phyloP scores from a whole-genome alignment of 768 basidiomycete species.

The Amanita phalloides region DNA sequence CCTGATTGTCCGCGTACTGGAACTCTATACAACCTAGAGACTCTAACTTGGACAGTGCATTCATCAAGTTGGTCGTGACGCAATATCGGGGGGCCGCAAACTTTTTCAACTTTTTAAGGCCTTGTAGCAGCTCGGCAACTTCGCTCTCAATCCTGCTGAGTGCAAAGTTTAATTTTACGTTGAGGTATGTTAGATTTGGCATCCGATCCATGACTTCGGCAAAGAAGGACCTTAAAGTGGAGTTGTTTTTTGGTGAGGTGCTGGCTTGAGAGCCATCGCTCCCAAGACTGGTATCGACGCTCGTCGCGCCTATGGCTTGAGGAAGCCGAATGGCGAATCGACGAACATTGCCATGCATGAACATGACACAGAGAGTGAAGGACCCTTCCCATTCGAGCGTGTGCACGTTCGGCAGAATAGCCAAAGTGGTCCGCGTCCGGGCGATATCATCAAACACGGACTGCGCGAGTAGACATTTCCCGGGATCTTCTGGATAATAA shows the following conservation, averaged over 20 bases:
- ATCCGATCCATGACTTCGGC: constrained; percentile 33
- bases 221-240: constrained; percentile 16
- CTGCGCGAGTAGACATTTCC: constrained; percentile 12
- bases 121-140: constrained; percentile 25
- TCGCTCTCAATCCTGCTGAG: constrained; percentile 29
- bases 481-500: constrained; percentile 6
- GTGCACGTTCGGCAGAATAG: constrained; percentile 45
- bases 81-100: constrained; percentile 42
- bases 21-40: constrained; percentile 41
- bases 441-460: constrained; percentile 45
- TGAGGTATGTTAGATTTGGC: constrained; percentile 36
- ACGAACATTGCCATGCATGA: constrained; percentile 43
- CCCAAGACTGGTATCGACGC: constrained; percentile 19
- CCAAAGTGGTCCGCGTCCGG: constrained; percentile 38
- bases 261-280: constrained; percentile 13
- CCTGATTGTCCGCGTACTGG: constrained; percentile 36
- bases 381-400: constrained; percentile 36
- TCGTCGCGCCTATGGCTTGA: constrained; percentile 12
- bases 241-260: constrained; percentile 8
- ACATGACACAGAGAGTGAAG: constrained; percentile 28
- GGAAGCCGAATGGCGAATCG: constrained; percentile 3
- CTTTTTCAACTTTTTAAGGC: constrained; percentile 32
- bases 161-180: constrained; percentile 32
- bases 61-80: constrained; percentile 34
- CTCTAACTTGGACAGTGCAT: constrained; percentile 31